Percentiles rank a stretch among this genome's conserved stretches.
phyloP scores from a whole-genome alignment of 108 stramenopile species.

The Cyclotella atomus region DNA sequence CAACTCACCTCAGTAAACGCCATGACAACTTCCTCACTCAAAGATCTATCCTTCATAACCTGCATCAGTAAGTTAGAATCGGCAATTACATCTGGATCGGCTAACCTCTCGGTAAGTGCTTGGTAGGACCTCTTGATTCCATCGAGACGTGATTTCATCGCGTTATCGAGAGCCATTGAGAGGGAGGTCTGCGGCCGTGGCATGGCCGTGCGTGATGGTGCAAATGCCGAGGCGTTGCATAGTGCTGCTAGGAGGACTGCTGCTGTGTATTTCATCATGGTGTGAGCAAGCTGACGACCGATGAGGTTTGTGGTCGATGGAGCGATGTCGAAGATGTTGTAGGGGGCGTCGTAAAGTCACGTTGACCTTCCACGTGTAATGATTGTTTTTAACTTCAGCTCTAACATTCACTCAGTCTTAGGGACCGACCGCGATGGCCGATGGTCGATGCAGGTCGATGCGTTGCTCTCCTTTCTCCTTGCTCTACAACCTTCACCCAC shows the following conservation, averaged over 20 bases:
- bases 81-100: conserved; percentile 84
- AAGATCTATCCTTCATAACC: conserved; percentile 84
- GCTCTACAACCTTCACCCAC: background rate
- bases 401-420: too few relatives aligned
- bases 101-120: conserved; percentile 81
- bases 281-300: too few relatives aligned
- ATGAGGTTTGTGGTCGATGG: too few relatives aligned
- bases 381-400: too few relatives aligned
- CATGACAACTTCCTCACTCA: conserved; percentile 76
- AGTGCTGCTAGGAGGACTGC: background rate
- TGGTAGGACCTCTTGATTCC: conserved; percentile 75
- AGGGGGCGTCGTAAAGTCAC: too few relatives aligned
- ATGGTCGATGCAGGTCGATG: background rate
- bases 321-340: too few relatives aligned
- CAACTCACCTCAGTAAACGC: conserved; percentile 65
- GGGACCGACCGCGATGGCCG: too few relatives aligned
- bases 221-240: conserved; percentile 1
- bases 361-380: background rate
- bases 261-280: background rate
- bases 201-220: background rate
- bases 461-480: background rate
- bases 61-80: conserved; percentile 72
- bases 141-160: conserved; percentile 73
- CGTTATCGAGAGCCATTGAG: conserved; percentile 57
- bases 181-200: conserved; percentile 11